Evolutionary conservation across 2,329 filamentous ascomycete genomes (phyloP).

Genomic region (Trichoderma atrobrunneum): DNA sequence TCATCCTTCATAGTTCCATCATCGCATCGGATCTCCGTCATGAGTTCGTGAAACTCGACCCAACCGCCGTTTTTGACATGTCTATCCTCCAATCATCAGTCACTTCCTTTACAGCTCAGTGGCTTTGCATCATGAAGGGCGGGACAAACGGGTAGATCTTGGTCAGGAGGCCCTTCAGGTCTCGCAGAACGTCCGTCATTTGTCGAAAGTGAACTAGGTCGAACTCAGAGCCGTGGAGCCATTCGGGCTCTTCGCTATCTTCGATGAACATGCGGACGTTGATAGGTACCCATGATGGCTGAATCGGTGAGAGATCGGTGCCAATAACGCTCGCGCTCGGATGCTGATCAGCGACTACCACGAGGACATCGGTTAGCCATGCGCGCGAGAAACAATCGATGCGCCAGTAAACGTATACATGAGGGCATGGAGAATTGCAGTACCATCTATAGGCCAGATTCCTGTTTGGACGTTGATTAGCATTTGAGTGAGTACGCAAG

Average conservation of each 20-base stretch:
- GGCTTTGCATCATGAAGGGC: background rate
- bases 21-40: conserved; percentile 41
- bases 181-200: conserved; percentile 50
- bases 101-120: too few species aligned
- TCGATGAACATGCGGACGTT: conserved; percentile 63
- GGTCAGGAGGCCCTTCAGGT: conserved; percentile 47
- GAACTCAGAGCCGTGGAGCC: conserved; percentile 52
- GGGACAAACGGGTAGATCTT: conserved; percentile 35
- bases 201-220: conserved; percentile 55
- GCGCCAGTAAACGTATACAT: background rate
- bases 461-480: conserved; percentile 27
- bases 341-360: conserved; percentile 40
- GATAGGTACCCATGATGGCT: conserved; percentile 50
- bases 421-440: background rate
- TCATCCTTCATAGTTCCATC: conserved; percentile 43
- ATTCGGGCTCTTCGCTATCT: conserved; percentile 56
- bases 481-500: background rate
- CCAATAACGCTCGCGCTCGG: conserved; percentile 41
- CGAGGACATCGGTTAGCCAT: background rate
- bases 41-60: conserved; percentile 50
- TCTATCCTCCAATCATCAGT: conserved; percentile 26
- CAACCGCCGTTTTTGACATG: conserved; percentile 48
- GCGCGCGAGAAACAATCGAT: conserved; percentile 15
- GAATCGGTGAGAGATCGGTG: conserved; percentile 46
- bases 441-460: conserved; percentile 54